Evolutionary conservation across 495 filamentous ascomycete species (phyloP).

Genomic region (Penicillium odoratum): DNA sequence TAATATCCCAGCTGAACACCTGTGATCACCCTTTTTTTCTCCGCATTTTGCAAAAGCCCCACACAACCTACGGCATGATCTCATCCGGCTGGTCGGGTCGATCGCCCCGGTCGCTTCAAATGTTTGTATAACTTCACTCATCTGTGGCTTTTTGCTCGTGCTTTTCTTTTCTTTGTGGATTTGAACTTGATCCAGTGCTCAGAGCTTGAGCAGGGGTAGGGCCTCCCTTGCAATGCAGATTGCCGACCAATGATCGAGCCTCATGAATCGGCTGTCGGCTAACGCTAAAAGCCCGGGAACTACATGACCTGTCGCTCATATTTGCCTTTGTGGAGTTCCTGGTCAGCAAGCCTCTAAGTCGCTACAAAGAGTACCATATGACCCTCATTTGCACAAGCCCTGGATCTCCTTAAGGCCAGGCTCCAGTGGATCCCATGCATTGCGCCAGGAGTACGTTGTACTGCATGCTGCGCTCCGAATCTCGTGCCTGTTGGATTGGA

Average conservation of each 20-base stretch:
- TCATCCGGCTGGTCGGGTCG: conserved; percentile 17
- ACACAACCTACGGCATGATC: not conserved
- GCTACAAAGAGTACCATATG: too few relatives aligned
- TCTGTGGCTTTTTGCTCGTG: conserved; percentile 1
- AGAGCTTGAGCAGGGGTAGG: not conserved
- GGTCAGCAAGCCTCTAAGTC: too few relatives aligned
- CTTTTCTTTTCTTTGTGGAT: not conserved
- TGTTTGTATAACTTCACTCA: not conserved
- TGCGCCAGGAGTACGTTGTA: not conserved
- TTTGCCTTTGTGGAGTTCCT: not conserved
- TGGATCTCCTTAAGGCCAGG: not conserved
- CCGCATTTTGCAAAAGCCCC: conserved; percentile 6
- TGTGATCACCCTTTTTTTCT: not conserved
- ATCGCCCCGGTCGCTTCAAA: conserved; percentile 8
- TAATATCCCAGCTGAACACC: not conserved
- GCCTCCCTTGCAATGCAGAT: not conserved
- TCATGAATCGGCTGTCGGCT: not conserved
- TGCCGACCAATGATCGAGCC: not conserved
- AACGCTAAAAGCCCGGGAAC: not conserved
- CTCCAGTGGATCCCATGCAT: not conserved
- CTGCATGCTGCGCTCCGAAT: not conserved
- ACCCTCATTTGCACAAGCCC: too few relatives aligned
- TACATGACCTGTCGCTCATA: not conserved
- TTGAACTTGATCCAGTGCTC: not conserved
- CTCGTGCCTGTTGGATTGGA: not conserved